Evolutionary conservation across 176 grass and related monocot genomes (phyloP), one percentile per base, ranked within the genome.

Genomic region (Carex parvula): DNA sequence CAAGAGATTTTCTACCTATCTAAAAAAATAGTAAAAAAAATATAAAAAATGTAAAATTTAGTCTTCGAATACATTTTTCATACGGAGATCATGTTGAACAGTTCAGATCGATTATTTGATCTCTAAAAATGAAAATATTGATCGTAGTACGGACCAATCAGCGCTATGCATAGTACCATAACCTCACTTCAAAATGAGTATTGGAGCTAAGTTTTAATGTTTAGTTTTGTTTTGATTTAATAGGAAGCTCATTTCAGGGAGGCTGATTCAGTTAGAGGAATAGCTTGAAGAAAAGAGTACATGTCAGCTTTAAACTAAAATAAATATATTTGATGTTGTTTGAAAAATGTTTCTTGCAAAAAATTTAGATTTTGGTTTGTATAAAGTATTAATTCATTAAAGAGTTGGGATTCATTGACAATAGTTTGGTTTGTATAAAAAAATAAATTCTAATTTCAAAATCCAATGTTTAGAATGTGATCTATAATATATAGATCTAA

Each of bases 231-330:
- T 79, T 82, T 64, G 35, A 2, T 48, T 12, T 35, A 30, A 44
- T 48, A 82, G 79, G 35, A 53, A 65, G 1, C 60, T 82, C n/a
- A 9, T 64, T 82, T 66, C 79, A 4, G 57, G 42, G 60, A 61
- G 79, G 79, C 79, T 66, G 55, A 50, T 82, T 64, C 29, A 52
- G 58, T 37, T 82, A 26, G 79, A 82, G 35, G 79, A 81, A 48
- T 82, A 82, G 59, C 21, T 26, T 42, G 35, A 70, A 18, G 35
- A 70, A 41, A 42, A 15, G 8, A 8, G 5, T 20, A n/a, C 16
- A 7, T 70, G 15, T 17, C 8, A 13, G 67, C 16, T 70, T 70
- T 70, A 41, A 2, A 7, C 22, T 18, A 6, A 70, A 15, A 69
- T 69, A 33, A 69, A 17, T 35, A 67, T 37, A 39, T 16, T 37